Percentiles rank a stretch among this genome's conserved stretches.
phyloP scores from a whole-genome alignment of 345 rosid genomes.

The Linum lewisii region DNA sequence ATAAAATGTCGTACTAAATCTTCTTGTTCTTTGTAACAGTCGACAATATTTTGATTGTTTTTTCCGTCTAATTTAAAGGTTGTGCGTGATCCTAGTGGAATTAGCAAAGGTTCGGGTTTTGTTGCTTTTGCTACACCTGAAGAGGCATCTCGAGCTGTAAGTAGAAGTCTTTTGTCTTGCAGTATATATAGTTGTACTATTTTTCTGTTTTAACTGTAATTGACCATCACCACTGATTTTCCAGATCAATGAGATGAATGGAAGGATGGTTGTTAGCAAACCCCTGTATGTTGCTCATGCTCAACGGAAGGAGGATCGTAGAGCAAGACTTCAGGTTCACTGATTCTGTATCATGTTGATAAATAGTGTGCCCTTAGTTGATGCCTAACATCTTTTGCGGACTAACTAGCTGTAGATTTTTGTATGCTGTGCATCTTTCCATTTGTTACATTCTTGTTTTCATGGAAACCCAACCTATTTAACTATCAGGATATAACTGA shows the following conservation, averaged over 20 bases:
- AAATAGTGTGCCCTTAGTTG: background rate
- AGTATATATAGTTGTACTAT: background rate
- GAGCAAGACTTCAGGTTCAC: constrained; percentile 17
- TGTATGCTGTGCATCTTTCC: background rate
- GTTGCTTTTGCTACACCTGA: constrained; percentile 22
- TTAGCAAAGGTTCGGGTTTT: constrained; percentile 22
- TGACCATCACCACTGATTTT: background rate
- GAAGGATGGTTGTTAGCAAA: constrained; percentile 20
- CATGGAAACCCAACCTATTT: background rate
- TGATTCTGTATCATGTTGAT: background rate
- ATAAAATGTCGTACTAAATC: background rate
- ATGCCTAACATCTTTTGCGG: background rate
- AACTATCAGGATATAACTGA: background rate
- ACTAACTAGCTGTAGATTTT: too few relatives aligned
- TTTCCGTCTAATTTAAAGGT: constrained; percentile 6
- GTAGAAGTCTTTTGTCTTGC: background rate
- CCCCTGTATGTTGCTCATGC: constrained; percentile 24
- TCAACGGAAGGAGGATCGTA: constrained; percentile 21
- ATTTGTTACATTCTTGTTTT: too few relatives aligned
- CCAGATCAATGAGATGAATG: constrained; percentile 22
- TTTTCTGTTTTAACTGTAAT: background rate
- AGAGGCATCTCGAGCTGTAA: constrained; percentile 22
- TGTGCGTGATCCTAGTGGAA: constrained; percentile 18
- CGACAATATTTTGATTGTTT: background rate
- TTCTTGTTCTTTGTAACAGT: background rate